phyloP scores from a whole-genome alignment of 768 basidiomycete genomes.

The Tricholoma bakamatsutake region DNA sequence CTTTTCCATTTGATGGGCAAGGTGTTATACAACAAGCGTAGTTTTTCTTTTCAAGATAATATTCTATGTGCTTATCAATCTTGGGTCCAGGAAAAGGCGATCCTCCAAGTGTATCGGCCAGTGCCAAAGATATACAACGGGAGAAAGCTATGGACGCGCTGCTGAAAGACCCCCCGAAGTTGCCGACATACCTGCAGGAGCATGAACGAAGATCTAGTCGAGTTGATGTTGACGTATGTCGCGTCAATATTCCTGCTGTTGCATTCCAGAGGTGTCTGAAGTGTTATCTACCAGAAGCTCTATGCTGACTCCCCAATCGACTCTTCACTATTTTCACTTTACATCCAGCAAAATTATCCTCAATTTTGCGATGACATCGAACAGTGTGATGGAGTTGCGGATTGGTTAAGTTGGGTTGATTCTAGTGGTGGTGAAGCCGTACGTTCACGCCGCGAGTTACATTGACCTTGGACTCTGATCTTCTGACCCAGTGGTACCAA shows the following conservation, averaged over 20 bases:
- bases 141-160: constrained; percentile 52
- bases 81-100: constrained; percentile 65
- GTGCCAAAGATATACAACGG: constrained; percentile 56
- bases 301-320: constrained; percentile 89
- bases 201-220: constrained; percentile 66
- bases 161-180: constrained; percentile 45
- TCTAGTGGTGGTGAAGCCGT: constrained; percentile 60
- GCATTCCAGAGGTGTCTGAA: background rate
- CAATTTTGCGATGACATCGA: constrained; percentile 79
- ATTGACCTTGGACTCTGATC: background rate
- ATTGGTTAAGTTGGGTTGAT: constrained; percentile 76
- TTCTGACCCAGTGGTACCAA: constrained; percentile 49
- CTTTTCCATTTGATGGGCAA: constrained; percentile 93
- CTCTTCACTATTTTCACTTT: constrained; percentile 80
- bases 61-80: constrained; percentile 1
- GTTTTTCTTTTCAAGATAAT: constrained; percentile 16
- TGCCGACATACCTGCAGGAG: constrained; percentile 54
- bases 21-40: constrained; percentile 93
- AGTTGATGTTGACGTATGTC: constrained; percentile 67
- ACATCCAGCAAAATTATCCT: constrained; percentile 91
- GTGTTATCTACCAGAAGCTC: constrained; percentile 41
- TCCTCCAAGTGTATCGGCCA: constrained; percentile 46
- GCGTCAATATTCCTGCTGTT: background rate
- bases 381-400: constrained; percentile 61
- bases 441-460: constrained; percentile 12